Base-by-base conservation (phyloP, 345 rosid genomes). In the Salix brachista region DNA sequence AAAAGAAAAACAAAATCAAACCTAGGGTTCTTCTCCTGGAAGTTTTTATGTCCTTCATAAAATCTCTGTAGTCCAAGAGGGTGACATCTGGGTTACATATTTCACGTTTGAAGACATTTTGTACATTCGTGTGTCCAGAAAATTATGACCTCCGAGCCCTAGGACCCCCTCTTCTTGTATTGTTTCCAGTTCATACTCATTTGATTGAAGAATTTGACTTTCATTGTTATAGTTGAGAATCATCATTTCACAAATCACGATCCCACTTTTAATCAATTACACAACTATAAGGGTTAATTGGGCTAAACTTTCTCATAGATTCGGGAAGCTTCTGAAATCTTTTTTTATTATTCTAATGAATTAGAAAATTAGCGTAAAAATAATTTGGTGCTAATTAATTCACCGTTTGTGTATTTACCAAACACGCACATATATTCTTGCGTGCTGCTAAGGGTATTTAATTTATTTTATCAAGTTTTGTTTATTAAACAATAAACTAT, bases 1-100 rank as follows among this genome's bases (percentile, higher is more conserved):
- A 12, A 71, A 75, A 37, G 36, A 34, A 4, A 4, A 34, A 34
- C 36, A 34, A 41, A 41, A 41, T 67, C 28, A 69, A 23, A 30
- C 6, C 65, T 68, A 67, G 66, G 73, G 67, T 23, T 73, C 77
- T 78, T 52, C 21, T 36, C 75, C 70, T 79, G 80, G 72, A 69
- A 76, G 48, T 62, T 82, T 71, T 68, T 77, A 66, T 41, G 78
- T 70, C 80, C 84, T 71, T 54, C 36, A 52, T 54, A 42, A 67
- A 80, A 65, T 44, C 69, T 77, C 13, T 87, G 88, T 85, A 78
- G 84, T 74, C 78, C 48, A 60, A 39, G 72, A 65, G 26, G 88
- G 88, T 78, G 77, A 83, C 87, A 85, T 74, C 48, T 72, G 77
- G 37, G 80, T 79, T 69, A 41, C 74, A 41, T 61, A 74, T 77